Base-by-base conservation (phyloP, 768 basidiomycete genomes). In the Auriscalpium vulgare region DNA sequence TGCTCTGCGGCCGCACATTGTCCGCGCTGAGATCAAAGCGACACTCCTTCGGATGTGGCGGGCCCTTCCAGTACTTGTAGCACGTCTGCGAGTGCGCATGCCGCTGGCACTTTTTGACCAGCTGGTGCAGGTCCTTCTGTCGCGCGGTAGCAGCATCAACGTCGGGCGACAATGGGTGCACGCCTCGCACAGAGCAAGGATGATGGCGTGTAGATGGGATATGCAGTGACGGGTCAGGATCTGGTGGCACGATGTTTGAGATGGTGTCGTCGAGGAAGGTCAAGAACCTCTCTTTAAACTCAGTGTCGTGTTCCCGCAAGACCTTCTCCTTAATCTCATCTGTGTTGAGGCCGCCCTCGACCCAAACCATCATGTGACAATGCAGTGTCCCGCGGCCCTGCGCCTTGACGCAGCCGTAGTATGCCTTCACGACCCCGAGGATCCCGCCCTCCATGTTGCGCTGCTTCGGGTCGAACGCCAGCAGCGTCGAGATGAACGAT, bases 381-480 rank as follows among this genome's bases (percentile, higher is more conserved):
- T 76, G 75, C 0, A 76, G 49, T 0, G 72, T 63, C 0, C 75
- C 74, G 2, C 69, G 45, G 0, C 72, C 74, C 58, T 73, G 73
- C 6, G 72, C 69, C 60, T 76, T 73, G 0, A 73, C 69, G 55
- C 69, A 70, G 2, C 76, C 76, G 59, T 76, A 78, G 54, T 73
- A 73, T 0, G 64, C 71, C 10, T 62, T 68, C 0, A 71, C 64
- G 4, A 50, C 9, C 0, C 77, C 76, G 0, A 77, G 53, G 1
- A 75, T 50, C 0, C 76, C 72, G 5, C 62, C 64, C 37, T 66
- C 54, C 9, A 45, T 6, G 37, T 59, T 38, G 38, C 10, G 13
- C 1, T 58, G 3, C 8, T 61, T 51, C 0, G 53, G 21, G 23
- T 69, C 59, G 56, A 36, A 71, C 0, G 62, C 59, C 1, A 76